Evolutionary conservation across 2,329 filamentous ascomycete genomes (phyloP), one percentile per base, ranked within the genome.

Genomic region (Epichloe coenophiala): DNA sequence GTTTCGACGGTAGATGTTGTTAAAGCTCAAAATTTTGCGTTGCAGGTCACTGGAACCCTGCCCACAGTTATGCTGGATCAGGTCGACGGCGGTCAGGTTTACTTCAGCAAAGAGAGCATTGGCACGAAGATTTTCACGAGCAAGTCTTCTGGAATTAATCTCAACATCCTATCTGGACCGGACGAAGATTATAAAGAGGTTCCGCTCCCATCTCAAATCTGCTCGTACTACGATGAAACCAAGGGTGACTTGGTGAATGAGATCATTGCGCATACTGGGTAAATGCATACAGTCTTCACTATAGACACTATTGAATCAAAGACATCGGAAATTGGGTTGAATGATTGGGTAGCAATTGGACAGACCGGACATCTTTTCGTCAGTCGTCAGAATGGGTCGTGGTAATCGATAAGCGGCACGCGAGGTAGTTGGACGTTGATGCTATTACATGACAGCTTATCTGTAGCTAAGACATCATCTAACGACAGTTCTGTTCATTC

Each of bases 181-280:
- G 80, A 87, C 33, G 87, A 83, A 13, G 93, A 98, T 63, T 94
- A 87, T 65, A 84, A 82, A 65, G 93, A 98, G 69, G 78, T 87
- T 49, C 83, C 93, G 1, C 68, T 97, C 53, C 93, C 93, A 0
- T 88, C 90, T 62, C 93, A 98, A 73, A 86, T 96, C 61, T 82
- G 88, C 66, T 80, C 88, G 63, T 74, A 87, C 75, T 77, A 75
- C 79, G 72, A 87, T 52, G 64, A 83, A 66, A 72, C 64, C 47
- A 78, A 88, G 67, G 86, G 87, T 21, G 81, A 85, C 56, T 64
- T 97, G 55, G 78, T 91, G 31, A 95, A 82, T 62, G 91, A 97
- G 76, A 97, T 98, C 66, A 93, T 98, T 17, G 89, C 93, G 61
- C 91, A 97, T 70, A 81, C 86, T 56, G 90, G 91, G 51, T 96